Base-by-base conservation (phyloP, 2,329 filamentous ascomycete genomes). In the Ilyonectria robusta region DNA sequence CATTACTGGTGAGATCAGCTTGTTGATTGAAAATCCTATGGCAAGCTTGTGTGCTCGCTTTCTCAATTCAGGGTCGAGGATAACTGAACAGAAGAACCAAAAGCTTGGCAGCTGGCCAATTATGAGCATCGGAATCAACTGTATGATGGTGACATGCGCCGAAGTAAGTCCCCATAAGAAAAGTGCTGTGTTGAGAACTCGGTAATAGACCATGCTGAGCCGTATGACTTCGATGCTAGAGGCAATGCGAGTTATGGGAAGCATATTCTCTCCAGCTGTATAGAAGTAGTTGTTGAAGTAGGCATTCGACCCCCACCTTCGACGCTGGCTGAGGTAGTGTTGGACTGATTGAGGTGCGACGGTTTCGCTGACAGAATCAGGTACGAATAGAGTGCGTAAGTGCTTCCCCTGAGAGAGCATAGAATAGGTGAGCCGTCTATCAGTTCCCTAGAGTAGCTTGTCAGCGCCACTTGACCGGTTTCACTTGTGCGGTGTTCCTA, bases 221-320 rank as follows among this genome's bases (percentile, higher is more conserved):
- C 78, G 73, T 6, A 76, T 64, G 15, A 80, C 72, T n/a, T 80
- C 78, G 1, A 80, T 69, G 0, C 72, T 69, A 0, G 78, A 76
- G 1, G 72, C 76, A 8, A 80, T 68, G 0, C 78, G 76, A 3
- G 78, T 80, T 19, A 80, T 64, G 19, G 71, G 85, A 62, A 82
- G 87, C 77, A 80, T 79, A 31, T 78, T 77, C 46, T 78, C 73
- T 15, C 78, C 78, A 6, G 67, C 70, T 1, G 76, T 67, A 37
- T 80, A 80, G 42, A 78, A 80, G 51, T 77, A 80, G 47, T 80
- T 80, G 74, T 80, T 80, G 65, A 79, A 80, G 61, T 80, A 80
- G 6, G 78, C 78, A 15, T 80, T 80, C 2, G 76, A 78, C 3
- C 78, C 78, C 78, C 78, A 80, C 8, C 78, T 70, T 6, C 78